A percentile compares a stretch with the other conserved stretches of the same genome.
phyloP scores from a whole-genome alignment of 345 rosid genomes.

The Rhizophora mangle region DNA sequence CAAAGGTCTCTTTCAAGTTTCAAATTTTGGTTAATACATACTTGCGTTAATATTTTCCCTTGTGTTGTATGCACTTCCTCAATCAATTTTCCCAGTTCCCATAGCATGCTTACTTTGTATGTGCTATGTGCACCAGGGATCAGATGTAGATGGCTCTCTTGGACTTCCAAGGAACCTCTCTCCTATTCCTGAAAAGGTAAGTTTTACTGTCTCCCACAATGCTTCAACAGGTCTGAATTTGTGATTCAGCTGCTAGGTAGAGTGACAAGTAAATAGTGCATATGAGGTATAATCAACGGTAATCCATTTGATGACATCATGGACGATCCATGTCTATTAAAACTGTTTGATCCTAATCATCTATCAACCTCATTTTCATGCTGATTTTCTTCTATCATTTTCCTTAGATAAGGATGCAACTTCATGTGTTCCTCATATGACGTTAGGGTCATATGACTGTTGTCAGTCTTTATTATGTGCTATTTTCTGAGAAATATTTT shows the following conservation, averaged over 20 bases:
- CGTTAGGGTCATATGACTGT: too few species aligned
- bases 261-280: neutral
- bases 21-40: neutral
- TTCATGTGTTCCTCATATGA: too few species aligned
- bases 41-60: neutral
- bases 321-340: neutral
- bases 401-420: neutral
- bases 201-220: constrained; percentile 10
- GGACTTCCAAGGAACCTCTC: constrained; percentile 13
- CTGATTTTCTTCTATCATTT: too few species aligned
- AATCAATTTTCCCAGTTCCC: neutral
- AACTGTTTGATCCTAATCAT: too few species aligned
- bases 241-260: neutral
- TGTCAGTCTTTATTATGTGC: too few species aligned
- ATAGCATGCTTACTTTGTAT: constrained; percentile 1
- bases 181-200: constrained; percentile 41
- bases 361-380: too few species aligned
- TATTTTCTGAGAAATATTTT: too few species aligned
- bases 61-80: neutral
- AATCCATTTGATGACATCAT: neutral
- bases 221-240: neutral
- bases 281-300: neutral
- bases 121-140: constrained; percentile 29
- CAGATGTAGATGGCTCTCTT: constrained; percentile 17
- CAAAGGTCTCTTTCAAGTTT: constrained; percentile 38